Conservation (phyloP, 768 basidiomycete species). For the Leccinum subgranulosum region DNA sequence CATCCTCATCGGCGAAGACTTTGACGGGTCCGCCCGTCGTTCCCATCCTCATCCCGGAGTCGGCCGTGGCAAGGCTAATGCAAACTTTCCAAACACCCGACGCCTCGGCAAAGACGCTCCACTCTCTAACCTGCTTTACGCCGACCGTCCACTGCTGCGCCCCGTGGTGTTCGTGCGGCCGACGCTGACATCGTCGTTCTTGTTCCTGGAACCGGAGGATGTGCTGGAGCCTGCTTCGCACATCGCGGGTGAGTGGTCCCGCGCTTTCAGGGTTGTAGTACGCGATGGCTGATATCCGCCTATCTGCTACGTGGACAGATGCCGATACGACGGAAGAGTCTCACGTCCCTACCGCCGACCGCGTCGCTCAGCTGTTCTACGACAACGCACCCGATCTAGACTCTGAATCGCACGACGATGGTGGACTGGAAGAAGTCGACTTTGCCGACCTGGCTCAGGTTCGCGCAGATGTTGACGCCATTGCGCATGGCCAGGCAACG, state of each 20-base stretch:
- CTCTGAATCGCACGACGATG: constrained; percentile 31
- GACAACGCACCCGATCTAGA: constrained; percentile 15
- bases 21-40: neutral
- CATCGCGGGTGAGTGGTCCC: constrained; percentile 40
- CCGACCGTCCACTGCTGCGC: constrained; percentile 58
- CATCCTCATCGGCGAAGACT: neutral
- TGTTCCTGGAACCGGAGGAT: constrained; percentile 60
- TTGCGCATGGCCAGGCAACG: constrained; percentile 3
- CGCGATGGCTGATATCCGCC: constrained; percentile 1
- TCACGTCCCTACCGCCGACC: constrained; percentile 69
- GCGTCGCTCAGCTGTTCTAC: constrained; percentile 61
- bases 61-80: neutral
- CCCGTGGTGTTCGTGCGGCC: constrained; percentile 71
- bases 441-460: constrained; percentile 59
- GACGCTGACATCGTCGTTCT: constrained; percentile 39
- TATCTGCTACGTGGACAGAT: neutral
- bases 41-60: neutral
- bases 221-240: constrained; percentile 53
- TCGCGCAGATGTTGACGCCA: constrained; percentile 37
- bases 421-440: constrained; percentile 58
- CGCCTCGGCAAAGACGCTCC: constrained; percentile 37
- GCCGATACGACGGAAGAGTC: constrained; percentile 43
- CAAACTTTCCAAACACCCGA: neutral
- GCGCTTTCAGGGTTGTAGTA: neutral
- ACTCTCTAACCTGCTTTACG: constrained; percentile 53